Conservation (phyloP, 768 basidiomycete species). For the Coprinellus aureogranulatus region DNA sequence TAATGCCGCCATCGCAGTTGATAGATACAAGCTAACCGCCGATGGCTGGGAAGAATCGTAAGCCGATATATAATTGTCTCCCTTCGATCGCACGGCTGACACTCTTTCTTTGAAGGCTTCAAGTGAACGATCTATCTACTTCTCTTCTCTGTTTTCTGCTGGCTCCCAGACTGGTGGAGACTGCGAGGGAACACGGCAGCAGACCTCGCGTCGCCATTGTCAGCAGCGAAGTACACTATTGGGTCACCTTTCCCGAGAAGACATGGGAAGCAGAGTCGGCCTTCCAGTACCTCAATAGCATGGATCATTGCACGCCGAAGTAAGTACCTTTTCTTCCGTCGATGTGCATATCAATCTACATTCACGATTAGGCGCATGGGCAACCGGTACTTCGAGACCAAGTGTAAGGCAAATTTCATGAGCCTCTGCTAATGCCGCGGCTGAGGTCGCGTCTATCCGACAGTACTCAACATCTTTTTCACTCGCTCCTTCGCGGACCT, state of each 20-base stretch:
- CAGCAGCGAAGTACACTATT: conserved; percentile 38
- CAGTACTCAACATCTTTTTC: conserved; percentile 42
- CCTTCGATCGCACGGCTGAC: neutral
- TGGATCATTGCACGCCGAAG: conserved; percentile 22
- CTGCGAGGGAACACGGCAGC: conserved; percentile 25
- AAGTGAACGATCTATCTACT: conserved; percentile 42
- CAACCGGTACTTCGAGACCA: too few relatives aligned
- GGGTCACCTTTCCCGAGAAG: conserved; percentile 18
- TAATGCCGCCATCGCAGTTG: conserved; percentile 31
- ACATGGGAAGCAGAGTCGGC: conserved; percentile 21
- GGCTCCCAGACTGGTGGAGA: conserved; percentile 37
- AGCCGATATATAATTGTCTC: conserved; percentile 9
- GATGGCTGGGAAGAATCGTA: conserved; percentile 45
- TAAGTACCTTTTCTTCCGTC: conserved; percentile 16
- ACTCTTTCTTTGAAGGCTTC: conserved; percentile 35
- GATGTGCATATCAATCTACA: too few relatives aligned
- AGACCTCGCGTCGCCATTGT: conserved; percentile 38
- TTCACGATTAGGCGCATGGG: too few relatives aligned
- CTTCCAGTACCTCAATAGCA: conserved; percentile 25
- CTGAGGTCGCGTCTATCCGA: too few relatives aligned
- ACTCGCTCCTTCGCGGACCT: conserved; percentile 32
- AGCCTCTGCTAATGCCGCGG: too few relatives aligned
- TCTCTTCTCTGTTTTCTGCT: conserved; percentile 37
- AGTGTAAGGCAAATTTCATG: too few relatives aligned
- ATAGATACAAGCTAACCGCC: conserved; percentile 20